Conservation (phyloP, 768 basidiomycete genomes). For the Tylopilus felleus region DNA sequence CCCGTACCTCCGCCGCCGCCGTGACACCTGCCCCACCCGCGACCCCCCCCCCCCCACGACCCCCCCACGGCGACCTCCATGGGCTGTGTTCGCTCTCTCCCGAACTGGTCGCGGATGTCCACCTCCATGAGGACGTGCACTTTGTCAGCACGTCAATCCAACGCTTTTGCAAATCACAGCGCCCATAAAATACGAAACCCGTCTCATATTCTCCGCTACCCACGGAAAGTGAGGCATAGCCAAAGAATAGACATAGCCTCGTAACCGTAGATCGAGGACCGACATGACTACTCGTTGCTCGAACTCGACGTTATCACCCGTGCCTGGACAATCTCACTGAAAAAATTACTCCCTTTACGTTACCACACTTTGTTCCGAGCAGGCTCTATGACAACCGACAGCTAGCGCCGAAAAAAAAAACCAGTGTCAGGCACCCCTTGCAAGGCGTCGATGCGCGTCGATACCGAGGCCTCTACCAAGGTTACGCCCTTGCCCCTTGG, state of each 20-base stretch:
- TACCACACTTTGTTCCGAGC: neutral
- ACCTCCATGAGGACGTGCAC: neutral
- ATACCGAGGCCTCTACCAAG: neutral
- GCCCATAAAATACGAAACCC: neutral
- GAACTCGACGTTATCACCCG: too few relatives aligned
- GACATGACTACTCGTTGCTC: too few relatives aligned
- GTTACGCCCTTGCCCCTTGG: slow-evolving; percentile 2
- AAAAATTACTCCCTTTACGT: neutral
- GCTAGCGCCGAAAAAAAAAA: neutral
- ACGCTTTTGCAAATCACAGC: neutral
- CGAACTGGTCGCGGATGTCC: slow-evolving; percentile 8
- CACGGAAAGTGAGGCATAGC: neutral
- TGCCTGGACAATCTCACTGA: too few relatives aligned
- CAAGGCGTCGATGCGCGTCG: neutral
- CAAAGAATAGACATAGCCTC: neutral
- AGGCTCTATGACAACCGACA: neutral
- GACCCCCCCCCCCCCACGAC: too few relatives aligned
- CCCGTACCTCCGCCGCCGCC: too few relatives aligned
- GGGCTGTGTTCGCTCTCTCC: too few relatives aligned
- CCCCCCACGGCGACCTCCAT: too few relatives aligned
- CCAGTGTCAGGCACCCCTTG: neutral
- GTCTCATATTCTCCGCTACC: neutral
- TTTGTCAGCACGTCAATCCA: neutral
- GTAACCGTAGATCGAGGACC: too few relatives aligned
- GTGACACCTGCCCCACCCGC: too few relatives aligned